phyloP scores from a whole-genome alignment of 164 flowering plant genomes.

The Vitis rupestris region DNA sequence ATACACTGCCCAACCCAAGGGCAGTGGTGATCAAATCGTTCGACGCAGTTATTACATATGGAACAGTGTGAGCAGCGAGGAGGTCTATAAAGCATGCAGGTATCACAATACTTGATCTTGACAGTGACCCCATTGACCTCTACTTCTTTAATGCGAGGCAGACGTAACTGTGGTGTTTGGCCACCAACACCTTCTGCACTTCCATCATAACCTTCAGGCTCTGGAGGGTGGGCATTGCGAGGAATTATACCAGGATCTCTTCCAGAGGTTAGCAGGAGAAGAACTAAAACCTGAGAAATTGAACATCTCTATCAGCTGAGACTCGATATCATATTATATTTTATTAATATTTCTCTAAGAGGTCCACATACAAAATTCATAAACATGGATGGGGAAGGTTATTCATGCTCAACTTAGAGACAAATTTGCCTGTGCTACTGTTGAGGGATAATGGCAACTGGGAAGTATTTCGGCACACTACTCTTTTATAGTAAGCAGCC shows the following conservation, averaged over 20 bases:
- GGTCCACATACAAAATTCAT: background rate
- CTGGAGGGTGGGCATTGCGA: slow-evolving; percentile 94
- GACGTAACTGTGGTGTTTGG: slow-evolving; percentile 79
- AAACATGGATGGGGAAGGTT: background rate
- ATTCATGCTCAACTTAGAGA: background rate
- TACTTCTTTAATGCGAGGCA: slow-evolving; percentile 86
- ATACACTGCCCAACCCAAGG: slow-evolving; percentile 99
- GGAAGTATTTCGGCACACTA: background rate
- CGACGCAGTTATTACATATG: slow-evolving; percentile 90
- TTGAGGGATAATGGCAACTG: background rate
- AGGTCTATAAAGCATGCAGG: slow-evolving; percentile 97
- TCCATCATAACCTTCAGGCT: slow-evolving; percentile 81
- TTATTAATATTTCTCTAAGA: background rate
- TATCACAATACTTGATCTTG: slow-evolving; percentile 92
- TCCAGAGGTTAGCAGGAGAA: slow-evolving; percentile 88
- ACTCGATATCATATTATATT: background rate
- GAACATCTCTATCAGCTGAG: slow-evolving; percentile 4
- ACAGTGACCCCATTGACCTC: slow-evolving; percentile 74
- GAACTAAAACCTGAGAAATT: slow-evolving; percentile 59
- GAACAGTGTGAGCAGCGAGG: slow-evolving; percentile 98
- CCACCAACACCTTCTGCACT: slow-evolving; percentile 57
- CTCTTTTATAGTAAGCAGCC: background rate
- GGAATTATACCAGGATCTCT: slow-evolving; percentile 99
- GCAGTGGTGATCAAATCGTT: slow-evolving; percentile 94
- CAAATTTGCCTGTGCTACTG: background rate